Conservation (phyloP, 176 grass and related monocot genomes). For the Metroxylon sagu region DNA sequence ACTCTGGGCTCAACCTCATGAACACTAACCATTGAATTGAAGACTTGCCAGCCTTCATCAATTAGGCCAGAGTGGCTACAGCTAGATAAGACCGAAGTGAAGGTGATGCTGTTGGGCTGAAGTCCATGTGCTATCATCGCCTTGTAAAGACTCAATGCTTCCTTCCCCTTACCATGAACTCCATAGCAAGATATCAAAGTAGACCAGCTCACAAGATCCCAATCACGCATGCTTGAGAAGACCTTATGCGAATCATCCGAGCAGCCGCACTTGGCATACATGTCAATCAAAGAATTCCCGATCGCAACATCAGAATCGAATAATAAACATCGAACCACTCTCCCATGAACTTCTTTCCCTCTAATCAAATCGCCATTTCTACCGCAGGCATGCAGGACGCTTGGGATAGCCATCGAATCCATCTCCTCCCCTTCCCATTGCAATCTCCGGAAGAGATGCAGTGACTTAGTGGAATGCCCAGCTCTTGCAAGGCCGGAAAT, state of each 20-base stretch:
- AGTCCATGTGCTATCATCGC: slow-evolving; percentile 33
- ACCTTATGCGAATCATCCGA: slow-evolving; percentile 7
- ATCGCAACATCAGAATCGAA: slow-evolving; percentile 22
- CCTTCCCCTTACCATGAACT: slow-evolving; percentile 37
- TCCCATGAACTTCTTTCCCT: slow-evolving; percentile 51
- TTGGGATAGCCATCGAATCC: slow-evolving; percentile 31
- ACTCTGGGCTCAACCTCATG: slow-evolving; percentile 20
- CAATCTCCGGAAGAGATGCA: slow-evolving; percentile 25
- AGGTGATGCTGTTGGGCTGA: slow-evolving; percentile 41
- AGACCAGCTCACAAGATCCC: slow-evolving; percentile 49
- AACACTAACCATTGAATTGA: slow-evolving; percentile 31
- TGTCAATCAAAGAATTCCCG: slow-evolving; percentile 43
- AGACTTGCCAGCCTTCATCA: slow-evolving; percentile 28
- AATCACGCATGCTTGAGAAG: slow-evolving; percentile 34
- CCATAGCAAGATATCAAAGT: slow-evolving; percentile 50
- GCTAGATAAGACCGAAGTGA: slow-evolving; percentile 43
- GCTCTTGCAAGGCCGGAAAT: slow-evolving; percentile 31
- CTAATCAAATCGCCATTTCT: slow-evolving; percentile 45
- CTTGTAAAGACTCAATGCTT: slow-evolving; percentile 28
- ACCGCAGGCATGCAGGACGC: slow-evolving; percentile 33
- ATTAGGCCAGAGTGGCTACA: slow-evolving; percentile 50
- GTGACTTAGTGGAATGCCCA: slow-evolving; percentile 6
- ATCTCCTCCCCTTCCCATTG: slow-evolving; percentile 26
- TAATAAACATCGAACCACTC: slow-evolving; percentile 24
- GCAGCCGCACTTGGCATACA: slow-evolving; percentile 44